Conservation (phyloP, 805 yeast species). For the Candida nonsorbophila region DNA sequence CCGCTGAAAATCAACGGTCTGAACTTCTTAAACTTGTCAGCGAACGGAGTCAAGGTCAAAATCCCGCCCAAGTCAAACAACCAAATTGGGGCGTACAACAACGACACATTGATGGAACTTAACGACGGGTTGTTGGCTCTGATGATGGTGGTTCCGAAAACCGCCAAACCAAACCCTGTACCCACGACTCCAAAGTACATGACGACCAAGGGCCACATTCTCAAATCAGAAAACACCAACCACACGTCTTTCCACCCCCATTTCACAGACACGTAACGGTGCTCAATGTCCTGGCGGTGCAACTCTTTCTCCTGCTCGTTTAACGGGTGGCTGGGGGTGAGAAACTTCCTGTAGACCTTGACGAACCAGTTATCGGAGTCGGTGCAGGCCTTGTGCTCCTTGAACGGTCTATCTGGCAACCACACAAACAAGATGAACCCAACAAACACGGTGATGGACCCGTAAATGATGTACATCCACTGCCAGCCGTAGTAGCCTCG, state of each 20-base stretch:
- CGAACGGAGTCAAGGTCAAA: conserved; percentile 68
- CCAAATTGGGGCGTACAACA: conserved; percentile 88
- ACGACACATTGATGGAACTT: conserved; percentile 62
- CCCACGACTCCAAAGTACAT: conserved; percentile 95
- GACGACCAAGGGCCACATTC: conserved; percentile 75
- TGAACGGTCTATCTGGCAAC: conserved; percentile 75
- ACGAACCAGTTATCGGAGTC: conserved; percentile 10
- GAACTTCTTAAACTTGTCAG: conserved; percentile 58
- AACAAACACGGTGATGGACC: conserved; percentile 57
- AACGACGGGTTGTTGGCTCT: conserved; percentile 56
- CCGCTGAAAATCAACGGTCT: conserved; percentile 60
- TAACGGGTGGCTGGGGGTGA: conserved; percentile 44
- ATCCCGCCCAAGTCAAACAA: conserved; percentile 76
- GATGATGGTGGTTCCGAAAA: conserved; percentile 77
- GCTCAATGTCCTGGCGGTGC: conserved; percentile 58
- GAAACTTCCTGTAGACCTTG: conserved; percentile 16
- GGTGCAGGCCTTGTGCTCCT: conserved; percentile 2
- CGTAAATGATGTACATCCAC: conserved; percentile 80
- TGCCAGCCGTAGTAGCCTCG: conserved; percentile 78
- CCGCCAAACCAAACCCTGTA: conserved; percentile 82
- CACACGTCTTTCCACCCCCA: conserved; percentile 63
- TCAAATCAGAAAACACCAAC: conserved; percentile 50
- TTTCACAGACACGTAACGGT: conserved; percentile 37
- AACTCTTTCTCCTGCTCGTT: conserved; percentile 45
- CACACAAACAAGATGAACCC: conserved; percentile 72